phyloP scores from a whole-genome alignment of 441 rosid genomes.

The Capsella rubella region DNA sequence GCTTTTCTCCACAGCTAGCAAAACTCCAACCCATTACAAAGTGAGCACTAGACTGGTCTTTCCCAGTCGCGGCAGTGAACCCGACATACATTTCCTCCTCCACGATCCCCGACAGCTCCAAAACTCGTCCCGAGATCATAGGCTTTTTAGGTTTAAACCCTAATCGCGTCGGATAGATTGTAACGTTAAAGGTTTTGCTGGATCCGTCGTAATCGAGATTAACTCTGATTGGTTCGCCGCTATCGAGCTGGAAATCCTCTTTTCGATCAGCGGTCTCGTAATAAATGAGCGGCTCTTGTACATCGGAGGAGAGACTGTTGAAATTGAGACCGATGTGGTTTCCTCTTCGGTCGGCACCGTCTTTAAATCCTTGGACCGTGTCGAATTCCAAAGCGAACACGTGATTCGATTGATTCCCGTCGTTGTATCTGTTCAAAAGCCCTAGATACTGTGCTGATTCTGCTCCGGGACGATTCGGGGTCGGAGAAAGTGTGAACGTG shows the following conservation, averaged over 20 bases:
- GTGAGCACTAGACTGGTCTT: constrained; percentile 54
- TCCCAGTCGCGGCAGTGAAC: constrained; percentile 69
- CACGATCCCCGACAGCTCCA: constrained; percentile 34
- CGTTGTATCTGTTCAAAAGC: constrained; percentile 47
- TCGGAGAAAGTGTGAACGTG: constrained; percentile 65
- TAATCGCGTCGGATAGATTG: not conserved
- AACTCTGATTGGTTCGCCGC: constrained; percentile 23
- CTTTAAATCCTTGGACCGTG: constrained; percentile 63
- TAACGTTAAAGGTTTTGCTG: not conserved
- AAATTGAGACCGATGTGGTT: constrained; percentile 65
- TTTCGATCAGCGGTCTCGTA: not conserved
- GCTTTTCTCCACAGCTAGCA: constrained; percentile 35
- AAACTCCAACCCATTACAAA: constrained; percentile 76
- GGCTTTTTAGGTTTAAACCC: not conserved
- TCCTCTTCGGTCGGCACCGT: constrained; percentile 43
- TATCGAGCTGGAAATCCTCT: constrained; percentile 17
- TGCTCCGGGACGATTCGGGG: constrained; percentile 49
- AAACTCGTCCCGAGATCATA: not conserved
- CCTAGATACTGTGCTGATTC: constrained; percentile 59
- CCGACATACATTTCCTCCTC: constrained; percentile 55
- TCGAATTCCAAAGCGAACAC: constrained; percentile 76
- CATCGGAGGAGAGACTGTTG: constrained; percentile 45
- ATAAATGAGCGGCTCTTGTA: constrained; percentile 8
- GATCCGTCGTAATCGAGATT: constrained; percentile 4
- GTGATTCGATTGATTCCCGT: constrained; percentile 43